Evolutionary conservation across 202 grass and related monocot genomes (phyloP).

Genomic region (Cymbopogon flexuosus): DNA sequence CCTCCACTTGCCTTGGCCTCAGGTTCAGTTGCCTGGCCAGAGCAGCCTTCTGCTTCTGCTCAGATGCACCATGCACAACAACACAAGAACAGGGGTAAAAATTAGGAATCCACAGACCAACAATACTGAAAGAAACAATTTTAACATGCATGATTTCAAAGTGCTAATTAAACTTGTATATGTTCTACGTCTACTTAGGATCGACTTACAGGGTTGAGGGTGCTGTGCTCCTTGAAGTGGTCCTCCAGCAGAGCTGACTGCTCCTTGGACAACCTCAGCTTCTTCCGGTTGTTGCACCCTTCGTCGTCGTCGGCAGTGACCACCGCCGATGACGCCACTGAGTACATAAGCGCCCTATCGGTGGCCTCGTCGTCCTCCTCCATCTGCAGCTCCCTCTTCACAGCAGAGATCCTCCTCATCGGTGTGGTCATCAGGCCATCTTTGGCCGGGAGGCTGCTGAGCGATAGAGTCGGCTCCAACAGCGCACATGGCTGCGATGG

Average conservation of each 20-base stretch:
- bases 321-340: background rate
- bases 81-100: background rate
- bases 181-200: background rate
- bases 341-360: constrained; percentile 24
- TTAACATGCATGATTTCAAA: background rate
- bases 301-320: constrained; percentile 29
- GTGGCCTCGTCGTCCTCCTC: constrained; percentile 17
- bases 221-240: constrained; percentile 58
- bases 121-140: background rate
- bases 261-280: constrained; percentile 58
- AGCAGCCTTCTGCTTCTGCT: constrained; percentile 57
- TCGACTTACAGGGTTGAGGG: constrained; percentile 49
- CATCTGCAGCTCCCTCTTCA: constrained; percentile 51
- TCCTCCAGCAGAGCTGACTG: constrained; percentile 56
- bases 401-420: background rate
- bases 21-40: constrained; percentile 59
- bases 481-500: background rate
- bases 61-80: constrained; percentile 1
- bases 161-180: background rate
- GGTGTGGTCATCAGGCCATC: background rate
- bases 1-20: constrained; percentile 65
- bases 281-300: constrained; percentile 54
- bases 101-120: background rate
- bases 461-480: constrained; percentile 28
- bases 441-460: constrained; percentile 29